phyloP scores from a whole-genome alignment of 768 basidiomycete genomes.

The Tricholoma furcatifolium region DNA sequence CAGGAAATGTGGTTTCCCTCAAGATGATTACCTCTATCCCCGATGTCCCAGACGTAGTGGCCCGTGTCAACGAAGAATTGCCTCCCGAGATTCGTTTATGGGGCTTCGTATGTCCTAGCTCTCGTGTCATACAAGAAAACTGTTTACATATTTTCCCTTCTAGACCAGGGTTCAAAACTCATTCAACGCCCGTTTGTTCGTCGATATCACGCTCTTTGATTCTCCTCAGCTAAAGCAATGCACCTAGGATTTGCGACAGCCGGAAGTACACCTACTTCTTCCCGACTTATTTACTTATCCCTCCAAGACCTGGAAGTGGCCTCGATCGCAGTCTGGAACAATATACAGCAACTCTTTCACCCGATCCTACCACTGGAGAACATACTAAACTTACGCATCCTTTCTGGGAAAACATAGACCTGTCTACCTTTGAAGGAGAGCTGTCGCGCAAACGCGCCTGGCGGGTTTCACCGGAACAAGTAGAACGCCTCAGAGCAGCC shows the following conservation, averaged over 20 bases:
- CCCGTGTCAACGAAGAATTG: slow-evolving; percentile 80
- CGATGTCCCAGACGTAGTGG: slow-evolving; percentile 65
- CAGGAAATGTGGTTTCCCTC: slow-evolving; percentile 89
- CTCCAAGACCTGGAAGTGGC: slow-evolving; percentile 77
- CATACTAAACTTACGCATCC: slow-evolving; percentile 34
- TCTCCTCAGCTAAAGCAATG: slow-evolving; percentile 10
- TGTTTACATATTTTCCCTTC: not conserved
- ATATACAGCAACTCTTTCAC: slow-evolving; percentile 26
- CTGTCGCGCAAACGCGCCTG: slow-evolving; percentile 68
- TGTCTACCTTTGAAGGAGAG: slow-evolving; percentile 53
- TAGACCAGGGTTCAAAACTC: slow-evolving; percentile 75
- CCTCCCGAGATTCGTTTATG: slow-evolving; percentile 93
- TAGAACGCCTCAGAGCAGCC: slow-evolving; percentile 55
- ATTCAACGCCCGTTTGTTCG: slow-evolving; percentile 76
- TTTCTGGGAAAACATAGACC: slow-evolving; percentile 58
- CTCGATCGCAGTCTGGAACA: slow-evolving; percentile 46
- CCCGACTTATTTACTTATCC: slow-evolving; percentile 89
- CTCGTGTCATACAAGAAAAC: not conserved
- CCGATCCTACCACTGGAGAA: slow-evolving; percentile 13
- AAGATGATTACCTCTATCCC: slow-evolving; percentile 85
- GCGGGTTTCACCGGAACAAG: slow-evolving; percentile 53
- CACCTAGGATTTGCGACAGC: slow-evolving; percentile 80
- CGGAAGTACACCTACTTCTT: slow-evolving; percentile 98
- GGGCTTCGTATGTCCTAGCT: slow-evolving; percentile 62
- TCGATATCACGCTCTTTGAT: slow-evolving; percentile 10